Conservation (phyloP, 768 basidiomycete genomes). For the Suillus plorans region DNA sequence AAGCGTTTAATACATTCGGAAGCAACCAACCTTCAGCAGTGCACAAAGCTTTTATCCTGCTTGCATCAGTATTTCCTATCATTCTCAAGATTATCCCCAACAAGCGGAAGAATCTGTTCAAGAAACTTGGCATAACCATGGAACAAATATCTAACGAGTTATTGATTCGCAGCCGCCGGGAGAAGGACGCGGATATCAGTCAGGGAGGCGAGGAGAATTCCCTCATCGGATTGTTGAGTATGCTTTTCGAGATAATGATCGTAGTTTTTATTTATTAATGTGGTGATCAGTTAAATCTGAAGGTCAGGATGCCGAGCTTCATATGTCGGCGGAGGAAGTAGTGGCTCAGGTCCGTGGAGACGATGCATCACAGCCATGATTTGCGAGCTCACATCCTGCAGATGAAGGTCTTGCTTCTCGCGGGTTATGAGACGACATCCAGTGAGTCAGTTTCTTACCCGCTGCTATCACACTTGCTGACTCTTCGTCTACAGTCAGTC, state of each 20-base stretch:
- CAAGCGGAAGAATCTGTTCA: neutral
- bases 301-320: neutral
- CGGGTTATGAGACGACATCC: neutral
- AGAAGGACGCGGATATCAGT: neutral
- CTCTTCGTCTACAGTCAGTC: neutral
- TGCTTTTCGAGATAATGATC: neutral
- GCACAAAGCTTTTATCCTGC: conserved; percentile 16
- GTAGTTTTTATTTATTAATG: neutral
- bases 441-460: neutral
- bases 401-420: neutral
- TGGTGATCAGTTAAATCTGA: neutral
- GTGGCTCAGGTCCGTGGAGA: neutral
- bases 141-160: neutral
- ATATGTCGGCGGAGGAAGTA: neutral
- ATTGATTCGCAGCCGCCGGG: neutral
- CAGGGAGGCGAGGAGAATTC: neutral
- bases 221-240: neutral
- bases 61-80: neutral
- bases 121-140: neutral
- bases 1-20: conserved; percentile 38
- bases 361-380: neutral
- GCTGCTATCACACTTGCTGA: neutral
- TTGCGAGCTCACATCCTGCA: neutral
- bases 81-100: neutral
- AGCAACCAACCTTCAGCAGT: conserved; percentile 24